Evolutionary conservation across 257 asterid genomes (phyloP), one percentile per base, ranked within the genome.

Genomic region (Gentiana macrophylla): DNA sequence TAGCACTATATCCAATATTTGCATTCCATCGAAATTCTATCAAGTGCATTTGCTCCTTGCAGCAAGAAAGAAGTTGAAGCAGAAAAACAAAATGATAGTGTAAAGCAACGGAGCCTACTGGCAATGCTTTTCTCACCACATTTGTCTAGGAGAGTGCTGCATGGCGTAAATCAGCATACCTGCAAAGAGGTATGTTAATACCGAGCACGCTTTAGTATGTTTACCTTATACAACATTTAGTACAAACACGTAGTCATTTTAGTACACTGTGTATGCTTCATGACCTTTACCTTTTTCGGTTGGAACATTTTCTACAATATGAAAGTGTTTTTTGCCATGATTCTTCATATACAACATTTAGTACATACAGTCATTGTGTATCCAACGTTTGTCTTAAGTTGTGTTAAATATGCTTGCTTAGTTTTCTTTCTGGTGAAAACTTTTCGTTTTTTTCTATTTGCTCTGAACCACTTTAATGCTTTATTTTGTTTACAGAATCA

Each of bases 11-110:
- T 38, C 97, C 48, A 86, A 76, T 64, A 86, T 83, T 53, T 92
- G 99, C 79, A 85, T 92, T 59, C 94, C 97, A 0, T 83, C 94
- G 38, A 85, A 78, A 75, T 83, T 72, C 71, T 92, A 92, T 32
- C 76, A 49, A 55, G 80, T 75, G 76, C 56, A 47, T 92, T 92
- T 79, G 81, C 95, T 52, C 97, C 99, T 5, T 92, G 99, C 74
- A 72, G 86, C 32, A 81, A 73, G 67, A 15, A 53, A 54, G 91
- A 86, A 12, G 78, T 80, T 53, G 73, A 74, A 2, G 82, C 80
- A 63, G 86, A 80, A 64, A 71, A 3, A 32, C 83, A 83, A 66
- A 62, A 70, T 12, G 12, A 35, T 34, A 56, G 53, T 62, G 66
- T 59, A 47, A 60, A 76, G 62, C 82, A 77, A 63, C 93, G 90